Evolutionary conservation across 495 filamentous ascomycete genomes (phyloP).

Genomic region (Cladorrhinum samala): DNA sequence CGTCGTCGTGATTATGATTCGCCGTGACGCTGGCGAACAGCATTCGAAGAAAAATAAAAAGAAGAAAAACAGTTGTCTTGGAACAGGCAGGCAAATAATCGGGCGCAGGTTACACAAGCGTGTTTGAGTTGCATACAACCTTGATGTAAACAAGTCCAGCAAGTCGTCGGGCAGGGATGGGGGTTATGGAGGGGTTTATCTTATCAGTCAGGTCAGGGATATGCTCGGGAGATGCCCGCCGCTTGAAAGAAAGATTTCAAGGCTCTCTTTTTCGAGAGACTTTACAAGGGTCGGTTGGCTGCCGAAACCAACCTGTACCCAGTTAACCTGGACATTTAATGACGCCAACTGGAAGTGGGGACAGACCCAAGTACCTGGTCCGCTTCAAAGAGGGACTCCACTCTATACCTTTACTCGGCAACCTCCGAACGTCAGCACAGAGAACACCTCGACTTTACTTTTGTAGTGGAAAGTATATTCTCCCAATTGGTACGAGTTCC

Average conservation of each 20-base stretch:
- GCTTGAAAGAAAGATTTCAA: no score
- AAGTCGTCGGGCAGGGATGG: not conserved
- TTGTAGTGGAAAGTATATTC: no score
- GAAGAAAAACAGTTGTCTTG: not conserved
- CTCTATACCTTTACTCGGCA: not conserved
- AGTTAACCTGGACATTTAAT: no score
- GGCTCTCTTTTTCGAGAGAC: no score
- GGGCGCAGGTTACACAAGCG: not conserved
- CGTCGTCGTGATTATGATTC: no score
- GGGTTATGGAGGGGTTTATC: not conserved
- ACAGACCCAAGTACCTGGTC: not conserved
- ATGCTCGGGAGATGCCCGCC: no score
- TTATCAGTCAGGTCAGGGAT: not conserved
- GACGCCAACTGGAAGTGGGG: not conserved
- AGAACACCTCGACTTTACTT: no score
- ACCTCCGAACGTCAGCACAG: no score
- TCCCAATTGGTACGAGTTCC: no score
- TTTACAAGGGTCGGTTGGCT: no score
- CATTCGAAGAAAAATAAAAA: slow-evolving; percentile 22
- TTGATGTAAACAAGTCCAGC: not conserved
- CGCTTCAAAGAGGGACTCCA: not conserved
- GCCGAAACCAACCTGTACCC: no score
- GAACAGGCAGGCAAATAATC: not conserved
- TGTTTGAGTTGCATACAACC: not conserved
- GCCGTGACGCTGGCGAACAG: slow-evolving; percentile 23